These are phyloP conservation scores for Paratinospora sagittata DNA, from an alignment of 164 flowering plant species.

Conservation along the genomic window DNA sequence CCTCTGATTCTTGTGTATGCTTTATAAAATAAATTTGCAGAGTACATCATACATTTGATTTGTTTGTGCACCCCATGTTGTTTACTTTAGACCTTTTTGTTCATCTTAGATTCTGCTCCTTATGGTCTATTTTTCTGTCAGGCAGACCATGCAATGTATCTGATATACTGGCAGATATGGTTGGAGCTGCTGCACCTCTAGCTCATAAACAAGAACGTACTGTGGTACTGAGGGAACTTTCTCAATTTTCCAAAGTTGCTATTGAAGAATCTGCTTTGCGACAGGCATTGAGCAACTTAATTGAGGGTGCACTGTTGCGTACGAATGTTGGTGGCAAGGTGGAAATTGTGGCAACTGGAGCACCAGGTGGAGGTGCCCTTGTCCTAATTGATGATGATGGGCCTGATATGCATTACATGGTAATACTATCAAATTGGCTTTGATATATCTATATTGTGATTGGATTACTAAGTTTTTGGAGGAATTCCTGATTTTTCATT, in stretches of 20 bases:
- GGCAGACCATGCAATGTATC: conserved; percentile 90
- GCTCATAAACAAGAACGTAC: conserved; percentile 60
- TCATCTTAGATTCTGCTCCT: conserved; percentile 11
- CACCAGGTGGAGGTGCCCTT: conserved; percentile 87
- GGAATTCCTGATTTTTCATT: too few relatives aligned
- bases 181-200: conserved; percentile 61
- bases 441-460: neutral
- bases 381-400: conserved; percentile 90
- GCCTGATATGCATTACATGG: conserved; percentile 97
- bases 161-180: conserved; percentile 66
- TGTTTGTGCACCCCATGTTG: neutral
- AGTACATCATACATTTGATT: neutral
- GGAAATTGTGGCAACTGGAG: conserved; percentile 52
- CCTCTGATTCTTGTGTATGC: neutral
- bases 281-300: conserved; percentile 86
- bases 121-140: conserved; percentile 45
- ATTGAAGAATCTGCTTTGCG: conserved; percentile 85
- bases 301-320: conserved; percentile 87
- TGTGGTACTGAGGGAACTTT: conserved; percentile 46
- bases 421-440: conserved; percentile 19
- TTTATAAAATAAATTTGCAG: neutral
- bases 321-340: conserved; percentile 77
- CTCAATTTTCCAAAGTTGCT: conserved; percentile 48
- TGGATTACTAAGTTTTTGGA: neutral
- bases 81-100: neutral